Evolutionary conservation across 2,329 filamentous ascomycete species (phyloP).

Genomic region (Calonectria honghensis): DNA sequence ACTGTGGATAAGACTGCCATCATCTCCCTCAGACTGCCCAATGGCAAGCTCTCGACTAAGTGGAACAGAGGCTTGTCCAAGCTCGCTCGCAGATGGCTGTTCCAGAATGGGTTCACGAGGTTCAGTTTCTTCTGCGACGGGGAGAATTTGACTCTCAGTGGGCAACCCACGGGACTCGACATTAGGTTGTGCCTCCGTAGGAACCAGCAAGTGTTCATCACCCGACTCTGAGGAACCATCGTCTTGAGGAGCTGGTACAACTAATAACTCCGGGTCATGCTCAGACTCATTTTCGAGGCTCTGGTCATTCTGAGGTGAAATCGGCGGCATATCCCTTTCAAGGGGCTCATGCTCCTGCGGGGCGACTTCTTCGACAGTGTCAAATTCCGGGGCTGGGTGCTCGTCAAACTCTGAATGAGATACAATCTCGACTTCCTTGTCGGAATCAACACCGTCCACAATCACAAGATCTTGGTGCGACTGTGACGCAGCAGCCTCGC

Average conservation of each 20-base stretch:
- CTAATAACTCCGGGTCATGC: slow-evolving; percentile 3
- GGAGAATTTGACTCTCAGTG: neutral
- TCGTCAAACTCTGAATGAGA: slow-evolving; percentile 5
- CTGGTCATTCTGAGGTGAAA: neutral
- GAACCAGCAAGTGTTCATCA: neutral
- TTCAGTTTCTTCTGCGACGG: neutral
- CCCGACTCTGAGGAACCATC: neutral
- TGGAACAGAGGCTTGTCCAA: neutral
- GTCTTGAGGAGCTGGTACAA: neutral
- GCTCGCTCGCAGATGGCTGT: neutral
- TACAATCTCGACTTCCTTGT: slow-evolving; percentile 15
- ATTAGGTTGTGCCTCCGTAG: neutral
- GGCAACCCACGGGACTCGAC: neutral
- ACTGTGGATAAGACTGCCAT: neutral
- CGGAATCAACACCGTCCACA: neutral
- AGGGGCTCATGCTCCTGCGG: neutral
- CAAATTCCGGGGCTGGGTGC: neutral
- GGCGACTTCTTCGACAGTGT: neutral
- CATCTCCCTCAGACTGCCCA: slow-evolving; percentile 1
- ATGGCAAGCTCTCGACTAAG: neutral
- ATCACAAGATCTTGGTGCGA: neutral
- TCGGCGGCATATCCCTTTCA: neutral
- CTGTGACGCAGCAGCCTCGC: neutral
- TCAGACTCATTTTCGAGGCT: neutral
- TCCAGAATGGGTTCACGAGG: neutral